These are phyloP conservation scores for Juglanconis oblonga DNA, from an alignment of 2,329 filamentous ascomycete genomes.

Conservation along the genomic window DNA sequence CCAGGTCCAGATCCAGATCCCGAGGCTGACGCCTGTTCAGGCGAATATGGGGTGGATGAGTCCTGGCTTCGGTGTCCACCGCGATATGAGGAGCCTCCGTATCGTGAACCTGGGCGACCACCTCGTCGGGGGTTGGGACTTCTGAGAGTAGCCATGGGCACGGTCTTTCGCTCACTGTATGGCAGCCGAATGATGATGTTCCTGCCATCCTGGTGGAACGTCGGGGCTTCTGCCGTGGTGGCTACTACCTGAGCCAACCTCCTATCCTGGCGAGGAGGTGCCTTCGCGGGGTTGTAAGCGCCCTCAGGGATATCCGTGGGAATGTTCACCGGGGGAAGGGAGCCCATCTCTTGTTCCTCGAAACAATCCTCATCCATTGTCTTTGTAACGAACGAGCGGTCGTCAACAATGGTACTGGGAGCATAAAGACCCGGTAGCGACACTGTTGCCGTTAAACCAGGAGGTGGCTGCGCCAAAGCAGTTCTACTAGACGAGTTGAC, in stretches of 20 bases:
- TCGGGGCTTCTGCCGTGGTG: slow-evolving; percentile 42
- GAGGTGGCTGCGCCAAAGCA: slow-evolving; percentile 55
- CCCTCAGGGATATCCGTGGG: slow-evolving; percentile 60
- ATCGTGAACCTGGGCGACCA: slow-evolving; percentile 20
- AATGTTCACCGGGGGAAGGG: slow-evolving; percentile 68
- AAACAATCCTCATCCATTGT: slow-evolving; percentile 77
- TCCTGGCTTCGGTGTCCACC: slow-evolving; percentile 21
- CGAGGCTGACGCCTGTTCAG: slow-evolving; percentile 23
- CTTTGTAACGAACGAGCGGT: slow-evolving; percentile 53
- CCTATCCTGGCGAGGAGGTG: slow-evolving; percentile 53
- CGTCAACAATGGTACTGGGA: slow-evolving; percentile 24
- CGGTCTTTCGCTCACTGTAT: slow-evolving; percentile 38
- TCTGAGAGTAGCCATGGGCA: slow-evolving; percentile 35
- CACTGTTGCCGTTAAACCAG: slow-evolving; percentile 60
- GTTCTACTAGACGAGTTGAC: slow-evolving; percentile 67
- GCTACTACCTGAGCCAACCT: slow-evolving; percentile 46
- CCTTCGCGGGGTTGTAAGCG: slow-evolving; percentile 59
- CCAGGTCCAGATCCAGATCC: slow-evolving; percentile 7
- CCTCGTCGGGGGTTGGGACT: slow-evolving; percentile 31
- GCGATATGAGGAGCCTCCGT: slow-evolving; percentile 17
- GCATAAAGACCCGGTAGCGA: slow-evolving; percentile 52
- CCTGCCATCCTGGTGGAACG: slow-evolving; percentile 35
- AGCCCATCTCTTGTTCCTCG: slow-evolving; percentile 77
- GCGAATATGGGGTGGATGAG: slow-evolving; percentile 27
- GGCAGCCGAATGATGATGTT: slow-evolving; percentile 40